Evolutionary conservation across 352 stramenopile genomes (phyloP), one percentile per base, ranked within the genome.

Genomic region (Phytophthora pini): DNA sequence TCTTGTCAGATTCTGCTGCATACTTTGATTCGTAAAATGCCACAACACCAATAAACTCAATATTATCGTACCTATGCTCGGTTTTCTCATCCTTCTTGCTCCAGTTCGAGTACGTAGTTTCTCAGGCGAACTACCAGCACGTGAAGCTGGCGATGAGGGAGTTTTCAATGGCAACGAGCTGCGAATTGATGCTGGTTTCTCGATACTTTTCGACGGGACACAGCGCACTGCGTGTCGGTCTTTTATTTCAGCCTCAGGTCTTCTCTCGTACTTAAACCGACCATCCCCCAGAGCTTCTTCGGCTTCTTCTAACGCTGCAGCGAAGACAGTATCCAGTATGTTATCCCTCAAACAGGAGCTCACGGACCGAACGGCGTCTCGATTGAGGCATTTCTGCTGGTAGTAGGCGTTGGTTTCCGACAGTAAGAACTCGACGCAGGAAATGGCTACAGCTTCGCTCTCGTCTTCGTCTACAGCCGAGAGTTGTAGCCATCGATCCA

Each of bases 361-460:
- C n/a, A 76, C 70, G 0, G 57, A 40, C 41, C 31, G 65, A 47
- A 89, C 38, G 0, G 70, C 49, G 29, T 74, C 43, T 0, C 32
- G 36, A 36, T 70, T 56, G 10, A 80, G 56, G 17, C 58, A 58
- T 40, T 80, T 77, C 58, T 90, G 79, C 11, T 65, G 36, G 54
- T 79, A 88, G 39, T 63, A 75, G 2, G 65, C 75, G 36, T 90
- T 89, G 26, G 80, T 84, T 68, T 90, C 83, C 1, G 68, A 70
- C 13, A 92, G 70, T 15, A 91, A 32, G 9, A 73, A 79, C 54
- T 91, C 80, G 24, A 89, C 39, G 39, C 76, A 72, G 2, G 53
- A 65, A 9, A 88, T 63, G 4, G 68, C 83, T 7, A 92, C 79
- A 10, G 70, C 76, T 27, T 92, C 80, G 48, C 80, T 89, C 56